These are phyloP conservation scores for Microthlaspi erraticum DNA, from an alignment of 345 rosid species.

Conservation along the genomic window DNA sequence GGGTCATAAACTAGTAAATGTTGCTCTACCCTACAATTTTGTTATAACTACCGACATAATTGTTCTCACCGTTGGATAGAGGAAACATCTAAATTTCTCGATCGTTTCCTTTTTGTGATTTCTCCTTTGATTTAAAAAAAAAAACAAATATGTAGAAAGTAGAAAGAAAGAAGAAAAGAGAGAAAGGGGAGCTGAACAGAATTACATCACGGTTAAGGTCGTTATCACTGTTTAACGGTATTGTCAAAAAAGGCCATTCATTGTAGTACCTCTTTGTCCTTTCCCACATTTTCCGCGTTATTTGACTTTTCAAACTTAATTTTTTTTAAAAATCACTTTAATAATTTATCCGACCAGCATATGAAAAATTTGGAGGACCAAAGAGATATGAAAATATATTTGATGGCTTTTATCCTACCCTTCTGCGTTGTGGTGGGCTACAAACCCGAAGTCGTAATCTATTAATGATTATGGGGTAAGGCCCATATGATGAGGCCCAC, in stretches of 20 bases:
- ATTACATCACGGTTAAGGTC: constrained; percentile 33
- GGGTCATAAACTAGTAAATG: constrained; percentile 36
- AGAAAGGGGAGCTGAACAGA: constrained; percentile 27
- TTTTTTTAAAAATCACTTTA: not conserved
- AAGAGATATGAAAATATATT: too few relatives aligned
- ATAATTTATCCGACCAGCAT: too few relatives aligned
- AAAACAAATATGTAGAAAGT: not conserved
- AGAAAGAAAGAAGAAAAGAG: not conserved
- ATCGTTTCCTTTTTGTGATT: constrained; percentile 17
- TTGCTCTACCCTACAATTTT: constrained; percentile 38
- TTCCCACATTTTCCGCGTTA: constrained; percentile 33
- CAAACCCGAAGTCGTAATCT: not conserved
- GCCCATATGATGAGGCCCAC: constrained; percentile 8
- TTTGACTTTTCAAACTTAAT: constrained; percentile 37
- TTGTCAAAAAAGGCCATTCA: constrained; percentile 27
- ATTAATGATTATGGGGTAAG: not conserved
- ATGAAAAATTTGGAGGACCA: too few relatives aligned
- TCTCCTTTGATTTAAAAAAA: not conserved
- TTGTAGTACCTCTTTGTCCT: constrained; percentile 19
- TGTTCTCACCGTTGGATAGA: constrained; percentile 37
- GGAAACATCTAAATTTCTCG: constrained; percentile 31
- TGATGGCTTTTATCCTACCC: not conserved
- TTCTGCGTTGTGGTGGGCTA: not conserved
- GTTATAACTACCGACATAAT: constrained; percentile 42
- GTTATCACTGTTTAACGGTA: constrained; percentile 45